Evolutionary conservation across 2,329 filamentous ascomycete genomes (phyloP), one percentile per base, ranked within the genome.

Genomic region (Trichophyton mentagrophytes): DNA sequence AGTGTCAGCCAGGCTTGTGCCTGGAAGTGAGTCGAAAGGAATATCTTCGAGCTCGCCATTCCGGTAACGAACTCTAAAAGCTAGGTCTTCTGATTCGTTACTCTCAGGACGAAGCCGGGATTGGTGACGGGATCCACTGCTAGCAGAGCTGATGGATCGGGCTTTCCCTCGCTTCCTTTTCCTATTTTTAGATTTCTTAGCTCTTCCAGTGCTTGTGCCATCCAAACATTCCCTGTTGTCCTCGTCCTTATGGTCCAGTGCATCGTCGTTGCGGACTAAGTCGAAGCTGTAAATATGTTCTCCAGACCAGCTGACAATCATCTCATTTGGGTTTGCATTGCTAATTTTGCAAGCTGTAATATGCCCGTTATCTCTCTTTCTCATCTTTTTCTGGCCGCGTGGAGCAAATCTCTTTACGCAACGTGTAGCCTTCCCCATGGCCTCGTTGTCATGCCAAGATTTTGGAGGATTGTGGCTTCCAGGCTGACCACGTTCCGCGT

Each of bases 291-390:
- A 85, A 58, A 87, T 84, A 64, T 83, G 78, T 63, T 86, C 83
- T 22, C 82, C 83, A 20, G 83, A 86, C 85, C 85, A 87, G 66
- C 84, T 86, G 22, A 82, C 85, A 13, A 87, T 72, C 67, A 87
- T 80, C 66, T 87, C 84, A 64, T 87, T 84, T 0, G 85, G 85
- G 62, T 85, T 80, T 7, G 82, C 82, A 71, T 87, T 83, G 65
- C 83, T 86, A 67, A 87, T 87, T 71, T 86, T 87, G 71, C 84
- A 86, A 15, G 85, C 84, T 1, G 85, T 87, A 66, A 87, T 87
- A 66, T 87, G 84, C 3, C 83, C 82, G 63, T 80, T 80, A 60
- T 85, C 81, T 15, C 69, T 66, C n/a, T 66, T 61, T 30, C 65
- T 70, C 61, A 74, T 75, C 51, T 75, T 74, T 61, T 74, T 74